Evolutionary conservation across 108 stramenopile genomes (phyloP).

Genomic region (Aurantiochytrium sp.): DNA sequence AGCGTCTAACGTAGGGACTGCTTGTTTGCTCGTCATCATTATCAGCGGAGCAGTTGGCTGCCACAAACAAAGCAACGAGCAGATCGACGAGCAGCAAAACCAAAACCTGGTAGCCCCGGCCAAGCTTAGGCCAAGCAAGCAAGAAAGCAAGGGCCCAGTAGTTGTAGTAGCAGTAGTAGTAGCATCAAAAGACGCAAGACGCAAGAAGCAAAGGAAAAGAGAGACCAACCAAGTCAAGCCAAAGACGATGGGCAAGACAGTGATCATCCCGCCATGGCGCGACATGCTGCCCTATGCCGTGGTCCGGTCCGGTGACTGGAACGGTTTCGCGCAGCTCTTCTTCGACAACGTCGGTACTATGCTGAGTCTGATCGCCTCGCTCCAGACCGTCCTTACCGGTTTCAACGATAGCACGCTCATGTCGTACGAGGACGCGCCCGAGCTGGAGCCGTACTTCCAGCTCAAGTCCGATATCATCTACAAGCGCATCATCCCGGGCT

Average conservation of each 20-base stretch:
- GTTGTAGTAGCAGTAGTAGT: no score
- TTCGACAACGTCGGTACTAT: slow-evolving; percentile 63
- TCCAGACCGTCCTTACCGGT: background rate
- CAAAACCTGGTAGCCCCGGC: background rate
- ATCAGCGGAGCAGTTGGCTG: no score
- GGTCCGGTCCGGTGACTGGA: slow-evolving; percentile 35
- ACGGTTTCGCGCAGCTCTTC: slow-evolving; percentile 50
- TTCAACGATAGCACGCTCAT: background rate
- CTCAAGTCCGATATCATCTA: slow-evolving; percentile 42
- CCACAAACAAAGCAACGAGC: background rate
- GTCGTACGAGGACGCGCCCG: background rate
- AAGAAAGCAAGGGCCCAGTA: background rate
- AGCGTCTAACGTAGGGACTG: no score
- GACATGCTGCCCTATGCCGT: background rate
- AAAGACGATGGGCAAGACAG: background rate
- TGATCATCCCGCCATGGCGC: background rate
- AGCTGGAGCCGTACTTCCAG: background rate
- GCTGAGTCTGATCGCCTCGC: slow-evolving; percentile 39
- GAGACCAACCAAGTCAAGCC: background rate
- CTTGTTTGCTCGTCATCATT: no score
- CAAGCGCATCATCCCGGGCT: slow-evolving; percentile 52
- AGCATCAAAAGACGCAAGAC: no score
- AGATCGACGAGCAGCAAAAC: background rate
- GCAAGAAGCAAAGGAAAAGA: no score
- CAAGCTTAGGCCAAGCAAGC: background rate